These are phyloP conservation scores for Populus deltoides DNA, from an alignment of 345 rosid species.

Conservation along the genomic window DNA sequence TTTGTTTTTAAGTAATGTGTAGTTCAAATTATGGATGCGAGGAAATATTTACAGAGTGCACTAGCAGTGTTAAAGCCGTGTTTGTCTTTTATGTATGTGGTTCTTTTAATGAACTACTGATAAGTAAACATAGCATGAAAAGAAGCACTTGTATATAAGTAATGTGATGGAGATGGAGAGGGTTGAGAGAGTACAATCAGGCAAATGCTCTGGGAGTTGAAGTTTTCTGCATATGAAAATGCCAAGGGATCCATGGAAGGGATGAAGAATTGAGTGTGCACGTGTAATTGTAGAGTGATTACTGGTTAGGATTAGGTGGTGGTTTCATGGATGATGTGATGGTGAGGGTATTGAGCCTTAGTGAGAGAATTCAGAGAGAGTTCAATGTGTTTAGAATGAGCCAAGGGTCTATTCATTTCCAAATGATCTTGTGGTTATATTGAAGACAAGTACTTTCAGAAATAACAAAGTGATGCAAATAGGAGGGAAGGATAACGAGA, in stretches of 20 bases:
- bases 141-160: background rate
- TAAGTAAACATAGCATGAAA: background rate
- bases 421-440: background rate
- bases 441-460: background rate
- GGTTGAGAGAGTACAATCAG: background rate
- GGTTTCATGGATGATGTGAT: background rate
- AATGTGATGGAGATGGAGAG: background rate
- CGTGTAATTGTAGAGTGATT: background rate
- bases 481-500: no score
- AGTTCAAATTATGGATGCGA: background rate
- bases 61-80: background rate
- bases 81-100: background rate
- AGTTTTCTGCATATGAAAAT: background rate
- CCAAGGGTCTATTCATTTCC: background rate
- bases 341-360: background rate
- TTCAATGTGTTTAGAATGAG: background rate
- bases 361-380: background rate
- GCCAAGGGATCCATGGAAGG: background rate
- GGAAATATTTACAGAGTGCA: background rate
- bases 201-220: background rate
- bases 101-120: background rate
- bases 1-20: background rate
- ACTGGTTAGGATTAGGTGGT: background rate
- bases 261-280: background rate
- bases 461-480: background rate